Evolutionary conservation across 768 basidiomycete genomes (phyloP).

Genomic region (Cantharellus anzutake): DNA sequence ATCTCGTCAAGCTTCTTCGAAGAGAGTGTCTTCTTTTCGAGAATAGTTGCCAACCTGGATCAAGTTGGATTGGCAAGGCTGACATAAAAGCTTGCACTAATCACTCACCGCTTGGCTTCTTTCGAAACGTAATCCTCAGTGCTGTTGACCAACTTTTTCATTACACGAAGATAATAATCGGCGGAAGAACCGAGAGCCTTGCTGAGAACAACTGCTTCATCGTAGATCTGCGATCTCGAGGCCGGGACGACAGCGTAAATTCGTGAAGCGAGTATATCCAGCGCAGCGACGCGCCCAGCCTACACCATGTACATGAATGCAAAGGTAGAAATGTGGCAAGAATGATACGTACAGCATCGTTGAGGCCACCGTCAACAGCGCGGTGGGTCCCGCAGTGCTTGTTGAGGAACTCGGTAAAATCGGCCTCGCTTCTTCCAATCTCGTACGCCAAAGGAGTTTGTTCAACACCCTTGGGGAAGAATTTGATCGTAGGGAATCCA

Average conservation of each 20-base stretch:
- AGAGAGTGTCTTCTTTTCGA: conserved; percentile 59
- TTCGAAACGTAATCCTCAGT: conserved; percentile 64
- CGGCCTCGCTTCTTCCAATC: conserved; percentile 50
- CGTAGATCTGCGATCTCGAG: conserved; percentile 39
- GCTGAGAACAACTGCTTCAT: conserved; percentile 41
- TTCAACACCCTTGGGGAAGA: conserved; percentile 51
- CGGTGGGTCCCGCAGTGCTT: conserved; percentile 75
- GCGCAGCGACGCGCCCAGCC: conserved; percentile 64
- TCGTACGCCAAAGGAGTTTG: conserved; percentile 50
- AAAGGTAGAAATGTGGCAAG: background rate
- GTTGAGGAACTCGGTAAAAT: conserved; percentile 64
- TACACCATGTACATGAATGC: conserved; percentile 14
- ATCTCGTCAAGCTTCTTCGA: conserved; percentile 79
- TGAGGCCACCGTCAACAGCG: conserved; percentile 62
- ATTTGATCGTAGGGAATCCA: conserved; percentile 88
- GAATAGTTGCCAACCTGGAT: conserved; percentile 49
- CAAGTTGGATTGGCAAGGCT: background rate
- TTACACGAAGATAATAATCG: conserved; percentile 71
- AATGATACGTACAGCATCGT: conserved; percentile 22
- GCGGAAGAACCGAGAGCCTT: conserved; percentile 31
- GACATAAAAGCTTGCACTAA: background rate
- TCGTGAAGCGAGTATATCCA: conserved; percentile 59
- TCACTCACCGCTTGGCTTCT: conserved; percentile 61
- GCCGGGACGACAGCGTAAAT: conserved; percentile 46
- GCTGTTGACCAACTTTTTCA: conserved; percentile 66